Conservation (phyloP, 2,329 filamentous ascomycete species). For the Monilinia vaccinii-corymbosi region DNA sequence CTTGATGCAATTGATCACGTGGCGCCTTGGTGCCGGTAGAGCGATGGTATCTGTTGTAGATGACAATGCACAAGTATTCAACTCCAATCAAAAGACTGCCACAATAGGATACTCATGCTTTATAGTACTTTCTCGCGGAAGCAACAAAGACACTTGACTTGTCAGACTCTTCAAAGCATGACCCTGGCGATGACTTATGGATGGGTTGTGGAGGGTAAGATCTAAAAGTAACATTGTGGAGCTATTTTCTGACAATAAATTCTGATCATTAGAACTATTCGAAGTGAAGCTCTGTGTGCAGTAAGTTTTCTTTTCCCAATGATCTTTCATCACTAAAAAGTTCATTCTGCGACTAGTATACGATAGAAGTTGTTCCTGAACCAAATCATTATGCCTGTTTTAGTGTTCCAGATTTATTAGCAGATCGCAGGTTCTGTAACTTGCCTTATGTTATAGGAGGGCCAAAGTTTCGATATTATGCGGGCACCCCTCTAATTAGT, state of each 20-base stretch:
- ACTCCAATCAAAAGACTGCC: not conserved
- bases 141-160: constrained; percentile 34
- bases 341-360: constrained; percentile 4
- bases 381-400: constrained; percentile 12
- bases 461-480: constrained; percentile 14
- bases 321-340: not conserved
- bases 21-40: constrained; percentile 36
- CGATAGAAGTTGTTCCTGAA: constrained; percentile 8
- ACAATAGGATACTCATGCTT: not conserved
- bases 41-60: constrained; percentile 39
- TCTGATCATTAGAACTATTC: constrained; percentile 1
- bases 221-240: not conserved
- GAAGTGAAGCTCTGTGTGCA: constrained; percentile 11
- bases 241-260: not conserved
- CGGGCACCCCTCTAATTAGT: constrained; percentile 12
- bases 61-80: constrained; percentile 14
- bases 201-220: constrained; percentile 12
- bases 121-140: constrained; percentile 40
- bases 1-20: constrained; percentile 38
- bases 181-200: constrained; percentile 11
- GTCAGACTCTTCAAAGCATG: constrained; percentile 9
- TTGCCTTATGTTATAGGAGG: constrained; percentile 13
- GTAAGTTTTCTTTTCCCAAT: not conserved
- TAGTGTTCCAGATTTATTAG: constrained; percentile 11
- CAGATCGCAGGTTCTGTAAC: constrained; percentile 10